Evolutionary conservation across 2,329 filamentous ascomycete genomes (phyloP), one percentile per base, ranked within the genome.

Genomic region (Ascochyta rabiei): DNA sequence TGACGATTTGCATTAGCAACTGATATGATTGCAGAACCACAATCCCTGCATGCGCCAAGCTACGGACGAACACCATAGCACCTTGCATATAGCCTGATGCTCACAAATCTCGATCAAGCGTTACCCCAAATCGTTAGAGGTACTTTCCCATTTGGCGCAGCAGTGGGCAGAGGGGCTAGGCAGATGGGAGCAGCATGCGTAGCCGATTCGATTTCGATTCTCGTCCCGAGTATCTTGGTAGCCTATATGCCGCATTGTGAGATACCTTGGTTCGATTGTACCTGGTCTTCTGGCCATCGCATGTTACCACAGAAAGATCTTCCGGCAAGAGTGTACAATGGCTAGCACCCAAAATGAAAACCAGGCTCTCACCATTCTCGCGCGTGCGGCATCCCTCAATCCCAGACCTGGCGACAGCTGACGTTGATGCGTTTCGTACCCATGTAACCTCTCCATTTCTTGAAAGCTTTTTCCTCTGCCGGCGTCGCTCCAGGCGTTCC

Each of bases 371-470:
- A 7, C 23, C 6, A 15, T 34, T 9, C 13, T 31, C 31, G 48
- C 15, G 23, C 12, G 19, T 28, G 31, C 18, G 10, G 23, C 6
- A 4, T 12, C 19, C 7, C 31, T 62, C 61, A 74, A 61, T 74
- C 71, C 73, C 73, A 75, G 8, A 76, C 74, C 54, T 76, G 74
- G n/a, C 74, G 69, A 61, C 73, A 75, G 51, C 71, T 74, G 21
- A 76, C 72, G 42, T 76, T 76, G 57, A 76, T 71, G 19, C 74
- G 70, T 58, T 76, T 76, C 30, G 71, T 71, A 2, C 67, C 68
- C 73, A 76, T 75, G 45, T 72, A 76, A 1, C 72, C 73, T 42
- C 67, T 75, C 74, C 74, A 76, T 52, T 71, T 72, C 57, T 73
- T 70, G 54, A 67, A 75, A n/a, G 61, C 62, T 53, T 63, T 74